Evolutionary conservation across 1,139 yeast species (phyloP).

Genomic region (Nakaseomyces glabratus): DNA sequence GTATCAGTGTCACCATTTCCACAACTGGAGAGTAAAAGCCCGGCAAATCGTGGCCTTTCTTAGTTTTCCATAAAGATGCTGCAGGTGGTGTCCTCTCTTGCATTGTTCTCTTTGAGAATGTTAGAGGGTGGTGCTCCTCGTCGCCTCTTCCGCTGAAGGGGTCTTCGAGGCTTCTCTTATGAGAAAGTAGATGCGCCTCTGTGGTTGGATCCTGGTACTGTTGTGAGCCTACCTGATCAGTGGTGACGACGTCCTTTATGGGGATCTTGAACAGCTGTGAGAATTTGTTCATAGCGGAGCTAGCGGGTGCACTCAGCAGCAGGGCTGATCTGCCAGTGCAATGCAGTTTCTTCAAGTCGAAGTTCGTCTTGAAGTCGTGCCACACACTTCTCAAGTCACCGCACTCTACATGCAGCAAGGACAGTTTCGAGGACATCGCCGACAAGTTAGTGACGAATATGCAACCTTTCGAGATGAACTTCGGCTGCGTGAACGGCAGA

Average conservation of each 20-base stretch:
- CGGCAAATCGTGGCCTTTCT: constrained; percentile 1
- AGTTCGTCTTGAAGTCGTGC: constrained; percentile 56
- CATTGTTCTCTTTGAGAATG: background rate
- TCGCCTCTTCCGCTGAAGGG: background rate
- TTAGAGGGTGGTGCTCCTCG: background rate
- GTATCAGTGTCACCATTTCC: constrained; percentile 66
- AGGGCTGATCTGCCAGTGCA: constrained; percentile 83
- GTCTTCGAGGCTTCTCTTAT: background rate
- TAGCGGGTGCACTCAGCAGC: constrained; percentile 57
- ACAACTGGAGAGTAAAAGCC: constrained; percentile 35
- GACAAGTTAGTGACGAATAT: constrained; percentile 76
- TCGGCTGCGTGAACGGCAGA: constrained; percentile 45
- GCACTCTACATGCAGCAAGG: constrained; percentile 57
- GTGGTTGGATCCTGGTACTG: background rate
- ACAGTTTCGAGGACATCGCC: constrained; percentile 66
- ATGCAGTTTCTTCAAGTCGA: constrained; percentile 63
- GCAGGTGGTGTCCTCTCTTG: background rate
- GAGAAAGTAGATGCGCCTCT: background rate
- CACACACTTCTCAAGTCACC: constrained; percentile 52
- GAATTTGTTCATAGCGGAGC: constrained; percentile 76
- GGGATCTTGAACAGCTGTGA: constrained; percentile 56
- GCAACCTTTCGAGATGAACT: constrained; percentile 44
- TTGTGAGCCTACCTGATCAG: background rate
- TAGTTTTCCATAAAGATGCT: background rate
- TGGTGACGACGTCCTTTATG: background rate